These are phyloP conservation scores for Xylaria venustula DNA, from an alignment of 495 filamentous ascomycete genomes.

Conservation along the genomic window DNA sequence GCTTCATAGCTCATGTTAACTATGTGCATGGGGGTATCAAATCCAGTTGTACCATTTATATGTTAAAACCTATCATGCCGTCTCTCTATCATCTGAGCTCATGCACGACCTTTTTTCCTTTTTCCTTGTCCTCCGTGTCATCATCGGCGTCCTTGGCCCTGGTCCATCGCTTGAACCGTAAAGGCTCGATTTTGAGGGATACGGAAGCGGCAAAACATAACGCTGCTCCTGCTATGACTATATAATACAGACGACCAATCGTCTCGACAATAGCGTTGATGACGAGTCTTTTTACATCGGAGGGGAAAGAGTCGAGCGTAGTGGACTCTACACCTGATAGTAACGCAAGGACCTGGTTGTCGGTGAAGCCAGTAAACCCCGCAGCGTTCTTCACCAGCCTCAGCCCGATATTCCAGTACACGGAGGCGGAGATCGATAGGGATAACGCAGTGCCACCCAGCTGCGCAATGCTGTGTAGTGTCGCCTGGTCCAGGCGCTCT, in stretches of 20 bases:
- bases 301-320: constrained; percentile 17
- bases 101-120: not conserved
- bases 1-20: constrained; percentile 3
- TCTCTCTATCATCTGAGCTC: constrained; percentile 2
- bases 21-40: constrained; percentile 11
- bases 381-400: constrained; percentile 32
- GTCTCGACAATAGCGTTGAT: constrained; percentile 43
- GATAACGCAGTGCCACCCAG: constrained; percentile 49
- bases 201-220: constrained; percentile 26
- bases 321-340: constrained; percentile 44
- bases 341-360: constrained; percentile 36
- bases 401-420: constrained; percentile 51
- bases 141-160: not conserved
- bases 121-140: not conserved
- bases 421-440: constrained; percentile 52
- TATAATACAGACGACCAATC: constrained; percentile 47
- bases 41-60: constrained; percentile 8
- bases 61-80: not conserved
- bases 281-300: constrained; percentile 28
- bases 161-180: not conserved
- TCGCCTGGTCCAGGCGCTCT: constrained; percentile 44
- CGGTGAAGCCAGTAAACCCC: constrained; percentile 20
- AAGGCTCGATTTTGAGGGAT: not conserved
- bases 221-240: constrained; percentile 43
- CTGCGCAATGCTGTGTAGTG: constrained; percentile 55